phyloP scores from a whole-genome alignment of 192 early-diverging fungal species.

The Piromyces finnis region DNA sequence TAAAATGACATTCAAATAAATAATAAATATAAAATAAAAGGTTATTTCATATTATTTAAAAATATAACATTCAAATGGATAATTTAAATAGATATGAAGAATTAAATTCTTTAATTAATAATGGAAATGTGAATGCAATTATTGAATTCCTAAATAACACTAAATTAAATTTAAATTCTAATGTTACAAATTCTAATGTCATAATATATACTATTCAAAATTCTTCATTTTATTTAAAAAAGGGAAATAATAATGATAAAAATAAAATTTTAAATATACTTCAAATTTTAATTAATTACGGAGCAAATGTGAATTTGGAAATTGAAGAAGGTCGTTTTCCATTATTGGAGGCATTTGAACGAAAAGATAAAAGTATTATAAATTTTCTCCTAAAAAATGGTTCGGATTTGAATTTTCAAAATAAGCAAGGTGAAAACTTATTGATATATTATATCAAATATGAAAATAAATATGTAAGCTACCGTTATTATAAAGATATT shows the following conservation, averaged over 20 bases:
- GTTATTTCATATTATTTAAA: not conserved
- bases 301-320: not conserved
- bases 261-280: not conserved
- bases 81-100: not conserved
- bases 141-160: not conserved
- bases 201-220: not conserved
- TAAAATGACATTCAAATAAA: too few relatives aligned
- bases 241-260: not conserved
- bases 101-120: not conserved
- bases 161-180: not conserved
- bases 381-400: not conserved
- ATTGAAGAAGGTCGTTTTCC: not conserved
- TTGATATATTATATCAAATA: not conserved
- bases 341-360: not conserved
- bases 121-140: not conserved
- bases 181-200: not conserved
- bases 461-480: not conserved
- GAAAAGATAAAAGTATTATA: not conserved
- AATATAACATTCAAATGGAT: not conserved
- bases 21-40: too few relatives aligned
- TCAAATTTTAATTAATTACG: not conserved
- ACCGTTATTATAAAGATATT: not conserved
- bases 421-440: not conserved
- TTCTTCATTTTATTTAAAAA: not conserved
- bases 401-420: not conserved